A percentile compares a stretch with the other conserved stretches of the same genome.
phyloP scores from a whole-genome alignment of 768 basidiomycete genomes.

The Phallus indusiatus region DNA sequence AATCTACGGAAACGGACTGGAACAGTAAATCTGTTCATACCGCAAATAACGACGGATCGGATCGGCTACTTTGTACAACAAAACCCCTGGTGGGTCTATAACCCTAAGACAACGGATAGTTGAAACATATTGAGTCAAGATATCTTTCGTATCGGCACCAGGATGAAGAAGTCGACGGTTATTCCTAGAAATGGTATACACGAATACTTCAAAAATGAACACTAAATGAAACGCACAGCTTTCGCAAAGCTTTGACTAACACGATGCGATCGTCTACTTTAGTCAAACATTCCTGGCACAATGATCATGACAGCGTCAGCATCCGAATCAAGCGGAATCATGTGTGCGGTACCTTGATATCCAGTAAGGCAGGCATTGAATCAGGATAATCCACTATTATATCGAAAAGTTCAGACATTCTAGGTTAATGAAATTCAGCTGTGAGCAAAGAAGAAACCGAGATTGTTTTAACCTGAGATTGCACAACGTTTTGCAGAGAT shows the following conservation, averaged over 20 bases:
- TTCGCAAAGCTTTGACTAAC: slow-evolving; percentile 68
- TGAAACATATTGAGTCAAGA: slow-evolving; percentile 82
- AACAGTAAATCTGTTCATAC: slow-evolving; percentile 27
- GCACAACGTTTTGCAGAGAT: slow-evolving; percentile 85
- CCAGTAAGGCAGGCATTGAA: slow-evolving; percentile 73
- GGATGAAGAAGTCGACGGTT: slow-evolving; percentile 86
- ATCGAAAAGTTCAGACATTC: slow-evolving; percentile 76
- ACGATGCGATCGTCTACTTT: slow-evolving; percentile 72
- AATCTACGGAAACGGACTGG: background rate
- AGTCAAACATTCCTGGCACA: slow-evolving; percentile 58
- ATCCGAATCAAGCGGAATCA: background rate
- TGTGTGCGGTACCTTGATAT: slow-evolving; percentile 54
- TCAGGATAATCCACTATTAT: slow-evolving; percentile 94
- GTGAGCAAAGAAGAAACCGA: background rate
- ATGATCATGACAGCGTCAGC: background rate
- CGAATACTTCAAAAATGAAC: slow-evolving; percentile 8
- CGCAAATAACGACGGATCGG: slow-evolving; percentile 85
- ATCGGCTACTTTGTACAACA: slow-evolving; percentile 89
- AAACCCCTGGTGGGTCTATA: slow-evolving; percentile 85
- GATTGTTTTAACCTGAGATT: slow-evolving; percentile 56
- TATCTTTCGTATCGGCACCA: slow-evolving; percentile 88
- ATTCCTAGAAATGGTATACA: slow-evolving; percentile 40
- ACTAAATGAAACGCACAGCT: slow-evolving; percentile 45
- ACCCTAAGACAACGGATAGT: slow-evolving; percentile 87
- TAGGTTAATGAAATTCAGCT: slow-evolving; percentile 32